phyloP scores from a whole-genome alignment of 208 protist species.

The Balamuthia mandrillaris region DNA sequence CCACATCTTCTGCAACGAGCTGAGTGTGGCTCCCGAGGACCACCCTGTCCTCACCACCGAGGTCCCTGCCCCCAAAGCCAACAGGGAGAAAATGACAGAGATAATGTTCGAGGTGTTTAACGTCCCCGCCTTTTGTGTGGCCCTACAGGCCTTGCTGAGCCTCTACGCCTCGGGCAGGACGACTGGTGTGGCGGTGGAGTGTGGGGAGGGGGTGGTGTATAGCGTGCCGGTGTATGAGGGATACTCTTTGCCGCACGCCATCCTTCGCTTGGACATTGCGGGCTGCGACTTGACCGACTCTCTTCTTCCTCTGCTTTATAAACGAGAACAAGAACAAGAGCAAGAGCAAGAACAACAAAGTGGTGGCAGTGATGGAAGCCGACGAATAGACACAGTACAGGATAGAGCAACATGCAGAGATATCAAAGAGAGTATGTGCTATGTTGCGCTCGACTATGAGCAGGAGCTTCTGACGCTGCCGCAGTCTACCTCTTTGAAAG shows the following conservation, averaged over 20 bases:
- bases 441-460: constrained; percentile 85
- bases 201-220: constrained; percentile 94
- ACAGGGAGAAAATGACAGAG: constrained; percentile 84
- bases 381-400: constrained; percentile 91
- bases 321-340: too few species aligned
- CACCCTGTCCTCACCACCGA: constrained; percentile 92
- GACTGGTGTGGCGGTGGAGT: constrained; percentile 88
- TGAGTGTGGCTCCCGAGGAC: constrained; percentile 93
- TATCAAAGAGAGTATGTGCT: constrained; percentile 73
- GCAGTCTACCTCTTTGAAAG: constrained; percentile 51
- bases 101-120: constrained; percentile 87
- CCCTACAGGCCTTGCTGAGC: constrained; percentile 94
- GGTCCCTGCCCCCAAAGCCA: constrained; percentile 83
- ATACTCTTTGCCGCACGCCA: constrained; percentile 87
- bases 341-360: too few species aligned
- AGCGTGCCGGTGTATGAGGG: constrained; percentile 97
- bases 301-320: constrained; percentile 87
- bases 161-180: constrained; percentile 85
- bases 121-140: constrained; percentile 80
- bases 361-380: constrained; percentile 76
- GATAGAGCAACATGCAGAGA: constrained; percentile 94
- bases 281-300: constrained; percentile 88
- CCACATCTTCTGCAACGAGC: constrained; percentile 97
- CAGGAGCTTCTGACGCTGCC: constrained; percentile 83
- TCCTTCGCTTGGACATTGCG: constrained; percentile 63